Evolutionary conservation across 1,139 yeast genomes (phyloP).

Genomic region (Yamadazyma trypodendri): DNA sequence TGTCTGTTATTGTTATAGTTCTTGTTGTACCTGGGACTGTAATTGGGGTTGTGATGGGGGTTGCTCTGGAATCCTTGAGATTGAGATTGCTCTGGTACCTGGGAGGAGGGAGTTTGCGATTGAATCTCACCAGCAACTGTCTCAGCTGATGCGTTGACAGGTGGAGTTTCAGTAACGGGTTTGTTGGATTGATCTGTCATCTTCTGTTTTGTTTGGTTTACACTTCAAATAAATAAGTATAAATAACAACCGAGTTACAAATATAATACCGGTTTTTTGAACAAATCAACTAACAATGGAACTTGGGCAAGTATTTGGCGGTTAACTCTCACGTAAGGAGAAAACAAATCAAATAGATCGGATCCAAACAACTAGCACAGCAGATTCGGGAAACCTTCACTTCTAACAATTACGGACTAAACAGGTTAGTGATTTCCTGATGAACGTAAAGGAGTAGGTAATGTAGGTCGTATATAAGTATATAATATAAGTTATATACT

Average conservation of each 20-base stretch:
- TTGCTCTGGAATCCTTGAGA: slow-evolving; percentile 1
- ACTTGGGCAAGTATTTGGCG: neutral
- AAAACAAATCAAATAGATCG: neutral
- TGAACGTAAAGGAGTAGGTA: neutral
- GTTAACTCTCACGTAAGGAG: neutral
- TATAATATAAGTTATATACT: slow-evolving; percentile 2
- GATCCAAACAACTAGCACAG: neutral
- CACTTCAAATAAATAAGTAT: slow-evolving; percentile 2
- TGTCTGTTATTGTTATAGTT: slow-evolving; percentile 7
- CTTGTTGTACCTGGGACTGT: slow-evolving; percentile 5
- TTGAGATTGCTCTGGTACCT: neutral
- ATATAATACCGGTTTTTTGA: neutral
- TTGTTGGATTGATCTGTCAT: slow-evolving; percentile 1
- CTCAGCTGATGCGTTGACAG: neutral
- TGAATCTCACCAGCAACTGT: neutral
- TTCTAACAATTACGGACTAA: neutral
- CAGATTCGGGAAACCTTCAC: neutral
- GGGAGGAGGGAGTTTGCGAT: neutral
- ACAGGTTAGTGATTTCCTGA: neutral
- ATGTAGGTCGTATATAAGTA: slow-evolving; percentile 3
- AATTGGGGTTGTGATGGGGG: slow-evolving; percentile 1
- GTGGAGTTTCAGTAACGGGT: neutral
- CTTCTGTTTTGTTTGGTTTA: neutral
- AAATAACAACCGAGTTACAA: neutral
- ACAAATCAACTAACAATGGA: neutral